Percentiles rank a stretch among this genome's conserved stretches.
phyloP scores from a whole-genome alignment of 2,329 filamentous ascomycete species.

The Venturia aucupariae region DNA sequence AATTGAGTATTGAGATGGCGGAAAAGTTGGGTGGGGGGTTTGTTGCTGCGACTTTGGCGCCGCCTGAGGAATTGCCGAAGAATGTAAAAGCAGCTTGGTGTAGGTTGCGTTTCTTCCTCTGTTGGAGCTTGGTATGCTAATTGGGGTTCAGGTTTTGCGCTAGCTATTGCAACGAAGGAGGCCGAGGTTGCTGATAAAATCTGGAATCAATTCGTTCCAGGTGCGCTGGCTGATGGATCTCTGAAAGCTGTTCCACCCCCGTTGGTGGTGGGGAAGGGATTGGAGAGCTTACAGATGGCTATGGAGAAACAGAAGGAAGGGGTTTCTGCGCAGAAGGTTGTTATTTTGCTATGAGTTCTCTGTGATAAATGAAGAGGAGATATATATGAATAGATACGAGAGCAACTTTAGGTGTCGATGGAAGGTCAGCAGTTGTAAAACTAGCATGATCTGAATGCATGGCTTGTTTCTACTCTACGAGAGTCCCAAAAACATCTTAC shows the following conservation, averaged over 20 bases:
- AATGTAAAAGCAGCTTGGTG: too few species aligned
- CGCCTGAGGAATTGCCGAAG: too few species aligned
- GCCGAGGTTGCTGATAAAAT: slow-evolving; percentile 14
- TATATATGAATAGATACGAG: too few species aligned
- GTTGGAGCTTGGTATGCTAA: neutral
- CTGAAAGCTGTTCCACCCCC: slow-evolving; percentile 17
- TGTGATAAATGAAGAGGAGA: too few species aligned
- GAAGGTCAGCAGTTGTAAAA: too few species aligned
- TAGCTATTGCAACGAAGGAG: slow-evolving; percentile 1
- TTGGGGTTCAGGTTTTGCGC: slow-evolving; percentile 9
- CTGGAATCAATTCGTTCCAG: slow-evolving; percentile 17
- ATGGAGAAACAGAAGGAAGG: slow-evolving; percentile 16
- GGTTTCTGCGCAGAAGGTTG: slow-evolving; percentile 13
- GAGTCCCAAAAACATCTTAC: neutral
- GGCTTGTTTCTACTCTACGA: neutral
- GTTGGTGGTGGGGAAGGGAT: slow-evolving; percentile 21
- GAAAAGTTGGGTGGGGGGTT: too few species aligned
- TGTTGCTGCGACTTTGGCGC: too few species aligned
- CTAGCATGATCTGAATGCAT: too few species aligned
- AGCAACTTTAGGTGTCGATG: too few species aligned
- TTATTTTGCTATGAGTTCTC: slow-evolving; percentile 5
- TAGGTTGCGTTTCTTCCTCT: too few species aligned
- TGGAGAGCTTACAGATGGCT: slow-evolving; percentile 22
- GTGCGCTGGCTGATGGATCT: slow-evolving; percentile 16
- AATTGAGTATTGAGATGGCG: too few species aligned